Evolutionary conservation across 2,329 filamentous ascomycete genomes (phyloP).

Genomic region (Curvularia sp.): DNA sequence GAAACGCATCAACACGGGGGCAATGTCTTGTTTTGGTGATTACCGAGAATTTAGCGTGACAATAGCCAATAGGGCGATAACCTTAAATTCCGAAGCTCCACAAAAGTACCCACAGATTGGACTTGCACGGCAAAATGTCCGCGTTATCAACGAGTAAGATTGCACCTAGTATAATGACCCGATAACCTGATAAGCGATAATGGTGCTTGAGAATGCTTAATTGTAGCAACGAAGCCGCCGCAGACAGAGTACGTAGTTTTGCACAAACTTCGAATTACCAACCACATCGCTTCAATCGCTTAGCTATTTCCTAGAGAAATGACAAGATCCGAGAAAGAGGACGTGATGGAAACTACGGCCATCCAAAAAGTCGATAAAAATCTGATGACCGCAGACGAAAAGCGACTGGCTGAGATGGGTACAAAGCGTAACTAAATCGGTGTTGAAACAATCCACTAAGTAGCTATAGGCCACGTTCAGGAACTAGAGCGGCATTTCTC

Average conservation of each 20-base stretch:
- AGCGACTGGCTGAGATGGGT: constrained; percentile 19
- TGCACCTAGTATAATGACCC: not conserved
- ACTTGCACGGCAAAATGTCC: not conserved
- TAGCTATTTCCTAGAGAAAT: not conserved
- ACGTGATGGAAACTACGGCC: not conserved
- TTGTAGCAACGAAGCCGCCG: not conserved
- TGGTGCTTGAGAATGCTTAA: not conserved
- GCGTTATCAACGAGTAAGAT: not conserved
- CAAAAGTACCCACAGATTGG: not conserved
- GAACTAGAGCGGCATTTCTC: constrained; percentile 18
- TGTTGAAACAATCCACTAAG: not conserved
- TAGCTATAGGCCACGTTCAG: constrained; percentile 12
- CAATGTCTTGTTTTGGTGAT: too few species aligned
- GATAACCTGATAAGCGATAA: not conserved
- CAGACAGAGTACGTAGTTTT: not conserved
- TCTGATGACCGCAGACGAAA: constrained; percentile 13
- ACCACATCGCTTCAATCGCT: too few species aligned
- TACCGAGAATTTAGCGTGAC: not conserved
- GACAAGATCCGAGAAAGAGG: not conserved
- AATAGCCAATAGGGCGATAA: not conserved
- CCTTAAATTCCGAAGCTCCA: not conserved
- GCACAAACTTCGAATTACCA: not conserved
- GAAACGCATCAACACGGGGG: too few species aligned
- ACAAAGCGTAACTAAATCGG: not conserved
- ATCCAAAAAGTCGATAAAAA: not conserved